A percentile compares a stretch with the other conserved stretches of the same genome.
Evolutionary conservation across 2,329 filamentous ascomycete genomes (phyloP).

Genomic region (Colletotrichum sp.): DNA sequence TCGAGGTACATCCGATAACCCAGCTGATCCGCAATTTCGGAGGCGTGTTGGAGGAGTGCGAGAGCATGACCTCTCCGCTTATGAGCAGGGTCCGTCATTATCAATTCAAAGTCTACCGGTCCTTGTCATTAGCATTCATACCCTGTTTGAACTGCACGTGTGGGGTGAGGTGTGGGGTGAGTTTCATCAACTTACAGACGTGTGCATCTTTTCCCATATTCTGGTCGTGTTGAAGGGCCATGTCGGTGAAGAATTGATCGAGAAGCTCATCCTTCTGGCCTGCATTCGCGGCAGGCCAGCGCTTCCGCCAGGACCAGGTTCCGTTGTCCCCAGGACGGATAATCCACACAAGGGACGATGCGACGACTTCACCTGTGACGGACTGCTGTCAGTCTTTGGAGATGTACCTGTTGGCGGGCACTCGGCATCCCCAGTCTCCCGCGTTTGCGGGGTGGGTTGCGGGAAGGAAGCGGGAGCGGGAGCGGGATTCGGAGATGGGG

Average conservation of each 20-base stretch:
- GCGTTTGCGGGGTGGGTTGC: not conserved
- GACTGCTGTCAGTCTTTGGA: not conserved
- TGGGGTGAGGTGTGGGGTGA: too few relatives aligned
- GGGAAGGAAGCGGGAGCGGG: not conserved
- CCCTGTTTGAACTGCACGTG: not conserved
- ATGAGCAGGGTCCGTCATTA: constrained; percentile 21
- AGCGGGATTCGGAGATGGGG: not conserved
- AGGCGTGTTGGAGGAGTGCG: constrained; percentile 11
- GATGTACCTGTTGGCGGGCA: not conserved
- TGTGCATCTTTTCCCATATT: constrained; percentile 20
- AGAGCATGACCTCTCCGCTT: constrained; percentile 16
- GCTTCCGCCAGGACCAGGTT: constrained; percentile 13
- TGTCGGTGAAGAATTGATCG: constrained; percentile 20
- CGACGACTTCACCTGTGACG: not conserved
- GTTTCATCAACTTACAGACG: constrained; percentile 17
- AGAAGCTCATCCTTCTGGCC: constrained; percentile 14
- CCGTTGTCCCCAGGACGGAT: constrained; percentile 11
- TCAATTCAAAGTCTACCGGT: constrained; percentile 19
- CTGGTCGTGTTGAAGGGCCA: constrained; percentile 21
- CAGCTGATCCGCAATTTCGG: constrained; percentile 12
- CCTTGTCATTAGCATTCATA: not conserved
- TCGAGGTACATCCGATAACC: constrained; percentile 22
- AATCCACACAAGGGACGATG: constrained; percentile 11
- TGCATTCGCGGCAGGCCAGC: constrained; percentile 13
- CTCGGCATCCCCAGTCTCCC: not conserved